These are phyloP conservation scores for Trichosanthes cucumerina DNA, from an alignment of 306 rosid genomes.

Conservation along the genomic window DNA sequence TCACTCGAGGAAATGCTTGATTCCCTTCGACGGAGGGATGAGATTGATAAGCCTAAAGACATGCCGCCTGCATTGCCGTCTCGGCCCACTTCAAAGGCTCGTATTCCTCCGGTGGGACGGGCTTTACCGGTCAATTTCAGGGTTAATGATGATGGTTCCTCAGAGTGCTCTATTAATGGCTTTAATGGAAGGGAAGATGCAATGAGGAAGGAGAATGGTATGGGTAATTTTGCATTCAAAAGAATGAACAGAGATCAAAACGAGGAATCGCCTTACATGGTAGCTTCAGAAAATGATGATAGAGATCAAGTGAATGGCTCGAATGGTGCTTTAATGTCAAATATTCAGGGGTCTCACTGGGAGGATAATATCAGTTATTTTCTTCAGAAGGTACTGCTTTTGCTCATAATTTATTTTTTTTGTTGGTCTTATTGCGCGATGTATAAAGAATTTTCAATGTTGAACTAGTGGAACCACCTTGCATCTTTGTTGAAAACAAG, in stretches of 20 bases:
- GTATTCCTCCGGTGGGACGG: slow-evolving; percentile 65
- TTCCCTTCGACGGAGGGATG: slow-evolving; percentile 70
- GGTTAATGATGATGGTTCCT: slow-evolving; percentile 11
- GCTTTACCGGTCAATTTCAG: slow-evolving; percentile 52
- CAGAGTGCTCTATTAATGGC: slow-evolving; percentile 25
- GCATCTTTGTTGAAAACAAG: neutral
- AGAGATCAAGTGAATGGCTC: slow-evolving; percentile 15
- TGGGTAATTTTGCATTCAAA: slow-evolving; percentile 51
- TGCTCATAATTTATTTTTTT: neutral
- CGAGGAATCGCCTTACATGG: slow-evolving; percentile 59
- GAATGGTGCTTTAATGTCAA: slow-evolving; percentile 18
- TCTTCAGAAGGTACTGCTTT: slow-evolving; percentile 62
- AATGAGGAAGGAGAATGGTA: slow-evolving; percentile 34
- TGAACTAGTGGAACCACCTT: neutral
- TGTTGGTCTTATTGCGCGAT: neutral
- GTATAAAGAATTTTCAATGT: neutral
- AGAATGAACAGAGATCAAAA: slow-evolving; percentile 33
- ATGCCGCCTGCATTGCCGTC: slow-evolving; percentile 94
- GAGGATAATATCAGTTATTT: slow-evolving; percentile 68
- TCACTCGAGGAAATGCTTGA: slow-evolving; percentile 96
- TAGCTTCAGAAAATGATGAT: slow-evolving; percentile 23
- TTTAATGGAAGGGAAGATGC: slow-evolving; percentile 27
- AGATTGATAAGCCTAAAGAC: slow-evolving; percentile 65
- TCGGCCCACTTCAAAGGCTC: slow-evolving; percentile 62
- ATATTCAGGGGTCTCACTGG: slow-evolving; percentile 27